Base-by-base conservation (phyloP, 2,329 filamentous ascomycete genomes). In the Pseudogymnoascus sp. region DNA sequence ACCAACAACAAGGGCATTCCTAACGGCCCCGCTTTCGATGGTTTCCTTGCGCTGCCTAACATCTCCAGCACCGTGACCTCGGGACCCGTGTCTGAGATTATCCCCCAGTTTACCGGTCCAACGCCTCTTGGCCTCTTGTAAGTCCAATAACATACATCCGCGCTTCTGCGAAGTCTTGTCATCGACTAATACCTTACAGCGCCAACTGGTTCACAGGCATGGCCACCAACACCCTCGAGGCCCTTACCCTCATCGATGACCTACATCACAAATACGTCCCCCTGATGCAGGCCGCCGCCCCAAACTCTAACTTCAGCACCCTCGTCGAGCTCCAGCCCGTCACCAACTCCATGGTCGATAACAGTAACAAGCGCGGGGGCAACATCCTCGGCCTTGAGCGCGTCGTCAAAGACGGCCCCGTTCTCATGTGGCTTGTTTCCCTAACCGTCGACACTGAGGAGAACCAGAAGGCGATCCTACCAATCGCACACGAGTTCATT, bases 161-260 rank as follows among this genome's bases (percentile, higher is more conserved):
- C 40, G 46, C 63, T 65, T 61, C 59, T 59, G 19, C 16, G 60
- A 35, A 61, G 53, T 53, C 28, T 61, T 62, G n/a, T 31, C 40
- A 63, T 63, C 69, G 24, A 53, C 40, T 66, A 33, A 59, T 38
- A 66, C 65, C 65, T 35, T 64, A 31, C 16, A 64, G 67, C 56
- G 69, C 69, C 62, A 74, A 74, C 64, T 76, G 75, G 75, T 69
- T 74, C 65, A 71, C 71, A 1, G 72, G 71, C 56, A 67, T 70
- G 63, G 70, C 63, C 60, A 66, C 60, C 50, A 66, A 66, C 63
- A 63, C 12, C 50, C 41, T 65, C 35, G 63, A 61, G 11, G 63
- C 60, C 53, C 56, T 66, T 26, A 62, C n/a, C 64, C 60, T 64
- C 59, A 66, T 63, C 53, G 60, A 65, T 38, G 38, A 65, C 28